Evolutionary conservation across 352 stramenopile species (phyloP), one percentile per base, ranked within the genome.

Genomic region (Stramenopiles sp.): DNA sequence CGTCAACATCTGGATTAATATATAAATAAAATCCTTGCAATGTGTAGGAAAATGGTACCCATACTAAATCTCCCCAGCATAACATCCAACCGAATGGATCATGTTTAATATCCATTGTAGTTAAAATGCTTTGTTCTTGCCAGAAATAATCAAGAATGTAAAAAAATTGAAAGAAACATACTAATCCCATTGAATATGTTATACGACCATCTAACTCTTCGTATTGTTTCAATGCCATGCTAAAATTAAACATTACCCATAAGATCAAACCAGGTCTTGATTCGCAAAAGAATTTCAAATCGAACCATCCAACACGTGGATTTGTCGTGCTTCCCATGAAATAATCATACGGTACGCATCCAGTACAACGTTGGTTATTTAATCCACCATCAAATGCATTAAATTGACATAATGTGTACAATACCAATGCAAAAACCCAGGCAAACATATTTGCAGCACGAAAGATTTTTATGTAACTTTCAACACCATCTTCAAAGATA

Each of bases 51-150:
- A 95, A 95, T 0, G 91, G 91, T 23, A 96, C 90, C 91, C 91
- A 96, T 13, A 87, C 87, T 29, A 96, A 84, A 82, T 96, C 91
- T 30, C 91, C 91, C 85, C 95, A 95, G n/a, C 82, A 81, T 27
- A 96, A 85, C 91, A 96, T 96, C 81, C 88, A 95, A 31, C 91
- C 91, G 86, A 96, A 96, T 32, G 90, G 90, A 85, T 96, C 91
- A 7, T 88, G 95, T 7, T 90, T 96, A 81, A 96, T 95, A 83
- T 96, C 91, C 91, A 96, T 96, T 20, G 90, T 96, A 20, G 90
- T 95, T n/a, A 96, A 82, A 78, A 96, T 95, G 43, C 87, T 86
- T 73, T 85, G 83, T 84, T 96, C 91, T 80, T 90, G 86, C 83
- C 89, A 95, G 27, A 94, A 82, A 27, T 87, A 85, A 82, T 96